These are phyloP conservation scores for Ilyonectria destructans DNA, from an alignment of 2,329 filamentous ascomycete species.

Conservation along the genomic window DNA sequence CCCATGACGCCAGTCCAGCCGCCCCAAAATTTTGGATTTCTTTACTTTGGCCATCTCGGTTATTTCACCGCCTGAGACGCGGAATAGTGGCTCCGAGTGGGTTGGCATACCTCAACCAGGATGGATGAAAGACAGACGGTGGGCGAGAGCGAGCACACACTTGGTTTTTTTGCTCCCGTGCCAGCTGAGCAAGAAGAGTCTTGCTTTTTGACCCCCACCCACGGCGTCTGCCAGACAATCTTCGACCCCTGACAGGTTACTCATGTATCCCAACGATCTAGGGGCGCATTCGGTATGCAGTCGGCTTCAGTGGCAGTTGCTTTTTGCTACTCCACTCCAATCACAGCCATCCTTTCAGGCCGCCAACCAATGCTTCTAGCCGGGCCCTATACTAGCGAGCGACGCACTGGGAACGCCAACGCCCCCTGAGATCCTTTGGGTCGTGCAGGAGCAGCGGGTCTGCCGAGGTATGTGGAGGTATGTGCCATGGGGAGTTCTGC, in stretches of 20 bases:
- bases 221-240: conserved; percentile 24
- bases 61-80: conserved; percentile 39
- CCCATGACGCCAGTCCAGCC: neutral
- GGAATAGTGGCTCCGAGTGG: conserved; percentile 18
- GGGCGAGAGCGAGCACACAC: conserved; percentile 1
- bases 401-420: neutral
- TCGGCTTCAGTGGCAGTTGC: neutral
- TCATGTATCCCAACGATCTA: conserved; percentile 1
- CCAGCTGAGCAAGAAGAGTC: conserved; percentile 31
- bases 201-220: conserved; percentile 37
- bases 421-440: neutral
- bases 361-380: conserved; percentile 7
- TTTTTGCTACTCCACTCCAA: conserved; percentile 12
- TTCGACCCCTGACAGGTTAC: conserved; percentile 10
- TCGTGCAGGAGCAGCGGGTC: too few relatives aligned
- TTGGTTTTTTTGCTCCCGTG: conserved; percentile 7
- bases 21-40: neutral
- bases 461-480: neutral
- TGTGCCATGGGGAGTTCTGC: neutral
- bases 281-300: conserved; percentile 11
- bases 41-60: conserved; percentile 10
- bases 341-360: conserved; percentile 11
- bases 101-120: conserved; percentile 17
- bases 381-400: neutral
- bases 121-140: conserved; percentile 14